Base-by-base conservation (phyloP, 495 filamentous ascomycete species). In the Penicillium taxi region DNA sequence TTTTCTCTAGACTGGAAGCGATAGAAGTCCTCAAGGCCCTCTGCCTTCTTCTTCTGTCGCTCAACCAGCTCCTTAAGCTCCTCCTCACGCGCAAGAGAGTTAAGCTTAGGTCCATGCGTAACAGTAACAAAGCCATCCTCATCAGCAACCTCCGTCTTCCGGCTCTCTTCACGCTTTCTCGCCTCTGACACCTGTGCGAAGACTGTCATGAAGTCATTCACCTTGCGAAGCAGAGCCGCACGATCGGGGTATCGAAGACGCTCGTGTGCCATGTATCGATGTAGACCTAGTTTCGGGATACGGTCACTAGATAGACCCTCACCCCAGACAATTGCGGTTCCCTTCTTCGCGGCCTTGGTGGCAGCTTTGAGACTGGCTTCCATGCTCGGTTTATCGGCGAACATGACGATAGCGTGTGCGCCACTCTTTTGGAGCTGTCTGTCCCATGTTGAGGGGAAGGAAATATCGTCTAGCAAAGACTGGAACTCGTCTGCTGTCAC, bases 91-190 rank as follows among this genome's bases (percentile, higher is more conserved):
- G 84, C 85, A 2, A 82, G 74, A 6, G 84, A 80, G 9, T 84
- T 86, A 7, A 70, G 67, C 38, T 82, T 78, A 26, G 66, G 66
- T 9, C 88, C 89, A 38, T 82, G 72, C 3, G 80, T 84, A 19
- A 98, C 93, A 20, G 86, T 96, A 14, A 96, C 71, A 53, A 98
- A 98, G 7, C 91, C 91, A 60, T 98, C 93, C 53, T 86, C 87
- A 55, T 98, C 91, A 7, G 91, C 86, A 49, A 82, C 80, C 48
- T 79, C 74, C 29, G 82, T 73, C 41, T 76, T 62, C 38, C 70
- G 69, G 44, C 80, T 75, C 21, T 75, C 77, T 13, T 76, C 66
- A 16, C 75, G 75, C 30, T 69, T 69, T 14, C 78, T 75, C 29
- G 80, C 77, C 32, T 77, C 74, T 52, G 93, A 80, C 20, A 75